A percentile compares a stretch with the other conserved stretches of the same genome.
phyloP scores from a whole-genome alignment of 208 protist species.

The Polymyxa betae region DNA sequence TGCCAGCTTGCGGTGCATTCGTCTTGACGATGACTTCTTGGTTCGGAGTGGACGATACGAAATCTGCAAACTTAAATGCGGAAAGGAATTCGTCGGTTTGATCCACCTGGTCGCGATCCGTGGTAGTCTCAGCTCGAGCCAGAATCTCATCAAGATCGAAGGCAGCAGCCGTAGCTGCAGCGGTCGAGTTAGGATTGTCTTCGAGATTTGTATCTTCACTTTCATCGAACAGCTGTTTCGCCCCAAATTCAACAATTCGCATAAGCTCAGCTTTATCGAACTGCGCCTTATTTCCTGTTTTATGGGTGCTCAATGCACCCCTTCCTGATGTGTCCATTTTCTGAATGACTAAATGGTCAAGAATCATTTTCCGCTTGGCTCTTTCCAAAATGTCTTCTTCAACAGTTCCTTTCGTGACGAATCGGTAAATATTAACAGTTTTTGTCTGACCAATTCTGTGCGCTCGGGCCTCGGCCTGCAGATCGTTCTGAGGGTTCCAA shows the following conservation, averaged over 20 bases:
- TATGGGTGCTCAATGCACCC: not conserved
- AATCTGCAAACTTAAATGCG: not conserved
- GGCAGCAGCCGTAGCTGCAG: not conserved
- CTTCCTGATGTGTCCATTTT: conserved; percentile 54
- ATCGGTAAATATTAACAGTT: conserved; percentile 88
- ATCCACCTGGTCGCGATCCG: not conserved
- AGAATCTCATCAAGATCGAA: conserved; percentile 24
- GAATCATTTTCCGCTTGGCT: conserved; percentile 82
- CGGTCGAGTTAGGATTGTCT: not conserved
- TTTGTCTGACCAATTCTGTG: conserved; percentile 93
- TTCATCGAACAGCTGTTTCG: conserved; percentile 11
- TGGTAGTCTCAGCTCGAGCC: not conserved
- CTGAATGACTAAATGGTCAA: conserved; percentile 81
- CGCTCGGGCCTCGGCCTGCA: conserved; percentile 89
- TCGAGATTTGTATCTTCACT: not conserved
- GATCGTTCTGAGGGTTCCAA: conserved; percentile 96
- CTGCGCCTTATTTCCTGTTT: not conserved
- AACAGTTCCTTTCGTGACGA: conserved; percentile 87
- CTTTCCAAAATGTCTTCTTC: conserved; percentile 88
- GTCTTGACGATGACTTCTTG: not conserved
- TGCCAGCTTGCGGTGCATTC: not conserved
- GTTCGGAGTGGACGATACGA: not conserved
- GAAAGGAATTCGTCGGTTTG: conserved; percentile 19
- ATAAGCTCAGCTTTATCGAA: not conserved
- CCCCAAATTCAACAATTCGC: not conserved